Conservation (phyloP, 805 yeast species). For the Zygoascus flipseniorum region DNA sequence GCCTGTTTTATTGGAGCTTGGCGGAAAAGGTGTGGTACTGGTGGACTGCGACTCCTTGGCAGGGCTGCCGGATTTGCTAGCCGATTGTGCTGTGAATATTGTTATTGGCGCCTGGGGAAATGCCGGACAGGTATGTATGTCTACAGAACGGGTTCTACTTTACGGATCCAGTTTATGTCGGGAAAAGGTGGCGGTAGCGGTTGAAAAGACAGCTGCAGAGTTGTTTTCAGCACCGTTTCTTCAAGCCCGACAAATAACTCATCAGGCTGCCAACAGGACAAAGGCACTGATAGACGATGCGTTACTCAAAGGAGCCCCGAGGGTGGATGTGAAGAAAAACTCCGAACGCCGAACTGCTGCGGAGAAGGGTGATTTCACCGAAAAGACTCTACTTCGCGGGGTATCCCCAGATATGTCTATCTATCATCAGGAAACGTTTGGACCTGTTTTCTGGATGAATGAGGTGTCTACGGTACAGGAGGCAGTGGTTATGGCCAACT, state of each 20-base stretch:
- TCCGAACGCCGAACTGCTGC: not conserved
- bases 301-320: slow-evolving; percentile 52
- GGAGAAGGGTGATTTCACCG: slow-evolving; percentile 48
- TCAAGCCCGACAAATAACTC: slow-evolving; percentile 3
- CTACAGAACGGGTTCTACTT: slow-evolving; percentile 72
- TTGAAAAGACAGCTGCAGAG: slow-evolving; percentile 30
- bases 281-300: slow-evolving; percentile 44
- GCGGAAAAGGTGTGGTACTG: slow-evolving; percentile 80
- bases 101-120: slow-evolving; percentile 65
- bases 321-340: slow-evolving; percentile 62
- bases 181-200: slow-evolving; percentile 45
- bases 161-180: slow-evolving; percentile 27
- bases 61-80: slow-evolving; percentile 27
- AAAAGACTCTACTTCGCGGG: slow-evolving; percentile 40
- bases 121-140: slow-evolving; percentile 83
- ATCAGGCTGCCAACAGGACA: slow-evolving; percentile 9
- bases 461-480: slow-evolving; percentile 62
- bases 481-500: slow-evolving; percentile 57
- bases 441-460: slow-evolving; percentile 65
- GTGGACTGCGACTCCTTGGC: slow-evolving; percentile 66
- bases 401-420: slow-evolving; percentile 50
- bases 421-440: slow-evolving; percentile 70
- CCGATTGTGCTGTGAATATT: slow-evolving; percentile 43
- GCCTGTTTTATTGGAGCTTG: slow-evolving; percentile 76
- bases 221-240: slow-evolving; percentile 1